A percentile compares a stretch with the other conserved stretches of the same genome.
These are phyloP conservation scores for Alternaria angustiovoidea DNA, from an alignment of 2,329 filamentous ascomycete genomes.

Conservation along the genomic window DNA sequence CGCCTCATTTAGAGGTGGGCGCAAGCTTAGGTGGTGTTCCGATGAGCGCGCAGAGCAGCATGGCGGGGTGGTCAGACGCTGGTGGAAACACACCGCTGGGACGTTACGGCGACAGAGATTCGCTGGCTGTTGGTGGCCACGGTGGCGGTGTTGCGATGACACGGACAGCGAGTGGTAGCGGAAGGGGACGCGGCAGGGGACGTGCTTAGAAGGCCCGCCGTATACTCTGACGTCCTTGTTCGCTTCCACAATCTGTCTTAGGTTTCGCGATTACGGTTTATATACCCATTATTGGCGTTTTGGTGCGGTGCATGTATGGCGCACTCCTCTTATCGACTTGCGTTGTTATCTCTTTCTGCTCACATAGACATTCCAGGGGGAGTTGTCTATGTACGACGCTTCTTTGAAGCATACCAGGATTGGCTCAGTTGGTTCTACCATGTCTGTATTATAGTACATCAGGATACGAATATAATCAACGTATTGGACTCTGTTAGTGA, in stretches of 20 bases:
- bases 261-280: slow-evolving; percentile 14
- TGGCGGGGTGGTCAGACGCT: slow-evolving; percentile 47
- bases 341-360: not conserved
- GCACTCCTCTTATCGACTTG: not conserved
- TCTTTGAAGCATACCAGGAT: not conserved
- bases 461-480: not conserved
- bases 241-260: not conserved
- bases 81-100: slow-evolving; percentile 49
- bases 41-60: slow-evolving; percentile 52
- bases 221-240: not conserved
- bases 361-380: not conserved
- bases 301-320: slow-evolving; percentile 1
- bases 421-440: not conserved
- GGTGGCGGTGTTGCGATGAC: slow-evolving; percentile 47
- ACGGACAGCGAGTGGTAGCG: slow-evolving; percentile 49
- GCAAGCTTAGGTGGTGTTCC: slow-evolving; percentile 44
- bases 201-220: slow-evolving; percentile 6
- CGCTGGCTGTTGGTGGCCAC: slow-evolving; percentile 26
- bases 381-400: not conserved
- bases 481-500: not conserved
- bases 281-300: slow-evolving; percentile 26
- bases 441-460: not conserved
- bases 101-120: slow-evolving; percentile 39
- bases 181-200: slow-evolving; percentile 43
- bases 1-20: slow-evolving; percentile 46